A percentile compares a stretch with the other conserved stretches of the same genome.
phyloP scores from a whole-genome alignment of 2,329 filamentous ascomycete species.

The Aspergillus arachidicola region DNA sequence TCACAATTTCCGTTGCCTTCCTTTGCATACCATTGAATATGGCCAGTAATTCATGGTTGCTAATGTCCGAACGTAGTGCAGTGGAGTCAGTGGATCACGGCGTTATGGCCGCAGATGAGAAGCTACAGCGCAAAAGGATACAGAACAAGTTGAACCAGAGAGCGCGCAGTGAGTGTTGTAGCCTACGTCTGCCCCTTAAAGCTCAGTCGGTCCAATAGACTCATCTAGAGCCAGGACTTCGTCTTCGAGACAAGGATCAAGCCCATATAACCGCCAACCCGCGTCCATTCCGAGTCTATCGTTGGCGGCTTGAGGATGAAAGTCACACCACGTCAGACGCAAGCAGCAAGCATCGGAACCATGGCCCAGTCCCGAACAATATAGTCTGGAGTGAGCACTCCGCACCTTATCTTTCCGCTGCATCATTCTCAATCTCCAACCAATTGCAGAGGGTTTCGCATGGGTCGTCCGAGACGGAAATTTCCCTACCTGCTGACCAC shows the following conservation, averaged over 20 bases:
- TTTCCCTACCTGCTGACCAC: conserved; percentile 21
- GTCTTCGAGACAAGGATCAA: background rate
- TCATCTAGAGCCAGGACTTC: conserved; percentile 7
- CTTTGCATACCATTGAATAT: background rate
- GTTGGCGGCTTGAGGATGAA: conserved; percentile 14
- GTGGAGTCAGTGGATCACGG: background rate
- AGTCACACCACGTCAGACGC: background rate
- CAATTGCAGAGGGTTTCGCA: background rate
- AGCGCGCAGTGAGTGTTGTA: conserved; percentile 15
- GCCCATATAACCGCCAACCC: background rate
- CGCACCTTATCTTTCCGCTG: background rate
- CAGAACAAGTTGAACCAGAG: conserved; percentile 21
- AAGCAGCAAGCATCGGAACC: too few relatives aligned
- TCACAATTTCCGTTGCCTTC: too few relatives aligned
- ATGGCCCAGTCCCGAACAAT: background rate
- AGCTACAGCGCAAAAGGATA: conserved; percentile 12
- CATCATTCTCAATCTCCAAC: background rate
- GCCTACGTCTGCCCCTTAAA: background rate
- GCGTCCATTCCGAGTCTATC: conserved; percentile 11
- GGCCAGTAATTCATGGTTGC: background rate
- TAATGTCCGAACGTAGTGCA: background rate
- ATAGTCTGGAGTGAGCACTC: background rate
- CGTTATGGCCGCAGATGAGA: conserved; percentile 1
- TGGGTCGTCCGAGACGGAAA: background rate
- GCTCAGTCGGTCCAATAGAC: background rate